Conservation (phyloP, 2,329 filamentous ascomycete genomes). For the Colletotrichum trifolii region DNA sequence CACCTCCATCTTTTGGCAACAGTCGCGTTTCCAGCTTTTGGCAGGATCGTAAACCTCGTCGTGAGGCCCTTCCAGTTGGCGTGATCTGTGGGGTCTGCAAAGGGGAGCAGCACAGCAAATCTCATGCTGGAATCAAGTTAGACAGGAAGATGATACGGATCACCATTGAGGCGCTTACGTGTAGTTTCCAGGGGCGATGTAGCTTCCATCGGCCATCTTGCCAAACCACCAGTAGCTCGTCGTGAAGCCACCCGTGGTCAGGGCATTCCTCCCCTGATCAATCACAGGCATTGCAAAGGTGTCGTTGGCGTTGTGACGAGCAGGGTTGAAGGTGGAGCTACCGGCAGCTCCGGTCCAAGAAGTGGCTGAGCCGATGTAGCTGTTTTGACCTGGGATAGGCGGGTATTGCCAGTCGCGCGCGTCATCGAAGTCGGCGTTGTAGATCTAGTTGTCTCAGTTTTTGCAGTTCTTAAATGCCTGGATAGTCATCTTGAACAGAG, state of each 20-base stretch:
- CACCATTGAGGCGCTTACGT: constrained; percentile 41
- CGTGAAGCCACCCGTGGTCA: constrained; percentile 45
- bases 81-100: constrained; percentile 8
- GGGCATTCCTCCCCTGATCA: constrained; percentile 41
- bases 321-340: constrained; percentile 45
- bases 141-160: background rate
- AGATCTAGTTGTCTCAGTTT: constrained; percentile 43
- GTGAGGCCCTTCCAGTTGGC: constrained; percentile 32
- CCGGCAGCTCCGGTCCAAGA: constrained; percentile 45
- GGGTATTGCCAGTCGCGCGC: constrained; percentile 56
- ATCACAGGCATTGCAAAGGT: constrained; percentile 49
- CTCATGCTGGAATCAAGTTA: constrained; percentile 18
- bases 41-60: constrained; percentile 19
- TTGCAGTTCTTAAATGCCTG: no score
- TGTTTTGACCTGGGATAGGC: constrained; percentile 47
- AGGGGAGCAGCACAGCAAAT: constrained; percentile 22
- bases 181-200: constrained; percentile 53
- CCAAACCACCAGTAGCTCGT: constrained; percentile 54
- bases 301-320: constrained; percentile 49
- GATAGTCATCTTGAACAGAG: no score
- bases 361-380: constrained; percentile 54
- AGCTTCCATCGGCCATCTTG: constrained; percentile 52
- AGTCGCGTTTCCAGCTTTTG: constrained; percentile 17
- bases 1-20: background rate
- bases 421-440: constrained; percentile 50